Percentiles rank a stretch among this genome's conserved stretches.
These are phyloP conservation scores for Kwoniella dejecticola DNA, from an alignment of 768 basidiomycete species.

Conservation along the genomic window DNA sequence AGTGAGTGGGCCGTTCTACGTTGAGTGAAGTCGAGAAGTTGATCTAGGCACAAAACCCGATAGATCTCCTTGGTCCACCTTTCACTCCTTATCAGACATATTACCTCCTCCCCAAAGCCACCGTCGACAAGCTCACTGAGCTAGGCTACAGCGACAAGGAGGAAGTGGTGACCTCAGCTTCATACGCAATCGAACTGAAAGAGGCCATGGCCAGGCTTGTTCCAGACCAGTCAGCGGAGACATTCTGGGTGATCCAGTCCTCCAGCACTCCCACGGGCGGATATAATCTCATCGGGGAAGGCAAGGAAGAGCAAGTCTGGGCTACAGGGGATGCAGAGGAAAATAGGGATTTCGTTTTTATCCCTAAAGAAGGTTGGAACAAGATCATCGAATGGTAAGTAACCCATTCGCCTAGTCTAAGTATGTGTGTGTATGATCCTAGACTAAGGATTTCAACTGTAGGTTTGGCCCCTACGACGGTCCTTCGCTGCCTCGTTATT, in stretches of 20 bases:
- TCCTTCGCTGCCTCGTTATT: slow-evolving; percentile 29
- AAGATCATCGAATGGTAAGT: slow-evolving; percentile 70
- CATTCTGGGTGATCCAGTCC: slow-evolving; percentile 56
- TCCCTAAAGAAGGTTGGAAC: slow-evolving; percentile 73
- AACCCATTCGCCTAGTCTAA: neutral
- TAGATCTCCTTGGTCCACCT: slow-evolving; percentile 30
- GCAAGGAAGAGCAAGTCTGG: slow-evolving; percentile 24
- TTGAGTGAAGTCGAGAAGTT: neutral
- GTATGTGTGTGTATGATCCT: neutral
- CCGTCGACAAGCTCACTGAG: slow-evolving; percentile 26
- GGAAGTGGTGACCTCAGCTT: neutral
- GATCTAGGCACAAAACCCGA: neutral
- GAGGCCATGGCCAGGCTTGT: slow-evolving; percentile 14
- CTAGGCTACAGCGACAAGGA: slow-evolving; percentile 58
- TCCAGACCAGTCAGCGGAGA: slow-evolving; percentile 54
- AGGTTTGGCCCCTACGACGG: slow-evolving; percentile 71
- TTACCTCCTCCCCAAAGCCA: slow-evolving; percentile 33
- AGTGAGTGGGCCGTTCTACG: slow-evolving; percentile 18
- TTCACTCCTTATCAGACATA: slow-evolving; percentile 28
- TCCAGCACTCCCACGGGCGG: neutral
- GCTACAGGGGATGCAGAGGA: slow-evolving; percentile 58
- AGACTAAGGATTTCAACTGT: neutral
- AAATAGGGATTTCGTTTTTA: slow-evolving; percentile 68
- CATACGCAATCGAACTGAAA: neutral
- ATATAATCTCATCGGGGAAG: slow-evolving; percentile 46